phyloP scores from a whole-genome alignment of 2,329 filamentous ascomycete genomes.

The Sphaerulina populicola region DNA sequence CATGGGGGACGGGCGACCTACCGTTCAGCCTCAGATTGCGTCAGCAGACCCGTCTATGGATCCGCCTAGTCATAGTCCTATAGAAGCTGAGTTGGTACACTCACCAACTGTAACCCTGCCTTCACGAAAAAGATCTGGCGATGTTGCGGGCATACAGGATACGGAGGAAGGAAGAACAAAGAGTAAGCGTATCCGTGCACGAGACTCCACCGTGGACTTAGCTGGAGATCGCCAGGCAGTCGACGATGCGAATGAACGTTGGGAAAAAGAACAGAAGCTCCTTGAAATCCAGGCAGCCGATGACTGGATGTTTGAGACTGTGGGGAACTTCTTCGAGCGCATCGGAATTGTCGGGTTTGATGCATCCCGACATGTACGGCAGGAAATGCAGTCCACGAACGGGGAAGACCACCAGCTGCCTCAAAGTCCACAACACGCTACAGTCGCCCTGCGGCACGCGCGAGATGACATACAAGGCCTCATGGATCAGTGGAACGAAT shows the following conservation, averaged over 20 bases:
- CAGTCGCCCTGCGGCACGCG: slow-evolving; percentile 15
- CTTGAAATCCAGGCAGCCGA: slow-evolving; percentile 49
- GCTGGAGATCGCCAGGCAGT: slow-evolving; percentile 36
- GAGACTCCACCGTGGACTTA: slow-evolving; percentile 46
- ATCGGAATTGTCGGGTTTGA: slow-evolving; percentile 40
- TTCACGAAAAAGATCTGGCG: slow-evolving; percentile 53
- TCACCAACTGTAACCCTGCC: slow-evolving; percentile 31
- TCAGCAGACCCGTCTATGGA: slow-evolving; percentile 24
- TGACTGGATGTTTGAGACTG: slow-evolving; percentile 49
- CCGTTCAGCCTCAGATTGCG: slow-evolving; percentile 28
- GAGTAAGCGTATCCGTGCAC: slow-evolving; percentile 53
- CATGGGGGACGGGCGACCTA: slow-evolving; percentile 26
- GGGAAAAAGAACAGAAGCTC: slow-evolving; percentile 49
- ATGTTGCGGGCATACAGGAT: slow-evolving; percentile 52
- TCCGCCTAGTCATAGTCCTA: slow-evolving; percentile 21
- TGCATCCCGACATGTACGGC: slow-evolving; percentile 24
- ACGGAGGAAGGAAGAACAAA: slow-evolving; percentile 50
- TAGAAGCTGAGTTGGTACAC: slow-evolving; percentile 29
- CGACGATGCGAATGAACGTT: slow-evolving; percentile 44
- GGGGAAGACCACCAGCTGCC: not conserved
- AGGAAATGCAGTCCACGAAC: slow-evolving; percentile 21
- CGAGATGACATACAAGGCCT: slow-evolving; percentile 23
- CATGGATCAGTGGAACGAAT: slow-evolving; percentile 27
- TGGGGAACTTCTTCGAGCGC: slow-evolving; percentile 46
- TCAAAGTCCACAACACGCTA: not conserved